Evolutionary conservation across 2,329 filamentous ascomycete genomes (phyloP).

Genomic region (Venturia carpophila): DNA sequence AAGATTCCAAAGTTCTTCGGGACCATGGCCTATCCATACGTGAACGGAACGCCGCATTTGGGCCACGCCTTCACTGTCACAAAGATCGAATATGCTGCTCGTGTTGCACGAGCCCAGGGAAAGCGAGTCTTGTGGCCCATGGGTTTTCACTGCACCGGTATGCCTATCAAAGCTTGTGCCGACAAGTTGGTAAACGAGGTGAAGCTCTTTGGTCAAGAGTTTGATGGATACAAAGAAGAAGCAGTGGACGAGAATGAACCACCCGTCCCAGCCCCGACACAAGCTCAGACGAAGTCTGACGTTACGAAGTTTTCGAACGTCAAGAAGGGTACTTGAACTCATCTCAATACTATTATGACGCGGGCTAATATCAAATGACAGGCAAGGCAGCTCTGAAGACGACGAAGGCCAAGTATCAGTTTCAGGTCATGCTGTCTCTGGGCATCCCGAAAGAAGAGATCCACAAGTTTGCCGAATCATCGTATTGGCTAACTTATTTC

Average conservation of each 20-base stretch:
- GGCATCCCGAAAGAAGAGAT: constrained; percentile 85
- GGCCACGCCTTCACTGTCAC: constrained; percentile 82
- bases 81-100: constrained; percentile 87
- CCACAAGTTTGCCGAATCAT: constrained; percentile 84
- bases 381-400: constrained; percentile 80
- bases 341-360: background rate
- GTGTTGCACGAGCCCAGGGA: constrained; percentile 84
- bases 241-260: constrained; percentile 38
- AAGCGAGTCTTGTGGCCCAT: constrained; percentile 81
- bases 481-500: constrained; percentile 88
- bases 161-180: constrained; percentile 96
- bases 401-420: constrained; percentile 91
- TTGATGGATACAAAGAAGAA: constrained; percentile 66
- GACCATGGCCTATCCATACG: constrained; percentile 26
- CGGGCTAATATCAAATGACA: background rate
- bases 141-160: constrained; percentile 92
- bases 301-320: constrained; percentile 76
- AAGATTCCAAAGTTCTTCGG: constrained; percentile 89
- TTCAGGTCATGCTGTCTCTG: constrained; percentile 87
- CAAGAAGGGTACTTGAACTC: constrained; percentile 58
- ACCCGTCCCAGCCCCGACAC: constrained; percentile 52
- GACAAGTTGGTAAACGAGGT: constrained; percentile 92
- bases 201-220: constrained; percentile 77
- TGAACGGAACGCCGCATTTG: constrained; percentile 58
- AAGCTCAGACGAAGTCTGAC: constrained; percentile 64